Evolutionary conservation across 2,329 filamentous ascomycete species (phyloP).

Genomic region (Talaromyces sp.): DNA sequence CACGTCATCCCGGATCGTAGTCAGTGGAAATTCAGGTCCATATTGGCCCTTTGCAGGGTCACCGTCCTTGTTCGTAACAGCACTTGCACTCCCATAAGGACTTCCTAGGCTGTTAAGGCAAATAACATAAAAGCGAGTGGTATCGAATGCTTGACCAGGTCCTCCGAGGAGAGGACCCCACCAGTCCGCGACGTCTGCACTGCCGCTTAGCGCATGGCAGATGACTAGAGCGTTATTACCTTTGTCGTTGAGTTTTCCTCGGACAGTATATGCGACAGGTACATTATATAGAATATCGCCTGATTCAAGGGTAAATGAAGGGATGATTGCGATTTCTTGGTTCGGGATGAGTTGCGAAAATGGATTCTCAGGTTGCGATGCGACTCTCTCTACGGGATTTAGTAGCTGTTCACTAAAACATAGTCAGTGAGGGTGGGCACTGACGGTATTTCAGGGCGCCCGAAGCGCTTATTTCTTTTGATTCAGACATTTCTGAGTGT

Average conservation of each 20-base stretch:
- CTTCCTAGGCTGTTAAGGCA: constrained; percentile 56
- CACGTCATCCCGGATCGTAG: constrained; percentile 92
- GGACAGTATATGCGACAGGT: constrained; percentile 62
- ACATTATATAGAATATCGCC: constrained; percentile 78
- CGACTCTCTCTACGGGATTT: constrained; percentile 56
- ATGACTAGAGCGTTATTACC: constrained; percentile 64
- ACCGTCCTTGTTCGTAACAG: constrained; percentile 76
- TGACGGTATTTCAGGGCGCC: constrained; percentile 17
- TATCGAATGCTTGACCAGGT: constrained; percentile 53
- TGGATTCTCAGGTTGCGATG: constrained; percentile 81
- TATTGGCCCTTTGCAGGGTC: constrained; percentile 71
- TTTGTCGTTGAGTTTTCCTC: constrained; percentile 55
- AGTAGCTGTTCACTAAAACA: constrained; percentile 39
- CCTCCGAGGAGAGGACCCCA: constrained; percentile 55
- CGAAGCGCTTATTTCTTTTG: background rate
- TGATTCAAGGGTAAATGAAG: constrained; percentile 88
- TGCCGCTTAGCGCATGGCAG: constrained; percentile 54
- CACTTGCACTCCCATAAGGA: constrained; percentile 55
- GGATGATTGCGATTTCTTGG: constrained; percentile 81
- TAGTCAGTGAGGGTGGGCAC: background rate
- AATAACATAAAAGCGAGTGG: constrained; percentile 52
- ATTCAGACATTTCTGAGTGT: background rate
- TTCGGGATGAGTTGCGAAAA: constrained; percentile 82
- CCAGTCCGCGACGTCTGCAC: constrained; percentile 56
- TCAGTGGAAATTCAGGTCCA: constrained; percentile 92